These are phyloP conservation scores for Annulohypoxylon truncatum DNA, from an alignment of 2,329 filamentous ascomycete genomes.

Conservation along the genomic window DNA sequence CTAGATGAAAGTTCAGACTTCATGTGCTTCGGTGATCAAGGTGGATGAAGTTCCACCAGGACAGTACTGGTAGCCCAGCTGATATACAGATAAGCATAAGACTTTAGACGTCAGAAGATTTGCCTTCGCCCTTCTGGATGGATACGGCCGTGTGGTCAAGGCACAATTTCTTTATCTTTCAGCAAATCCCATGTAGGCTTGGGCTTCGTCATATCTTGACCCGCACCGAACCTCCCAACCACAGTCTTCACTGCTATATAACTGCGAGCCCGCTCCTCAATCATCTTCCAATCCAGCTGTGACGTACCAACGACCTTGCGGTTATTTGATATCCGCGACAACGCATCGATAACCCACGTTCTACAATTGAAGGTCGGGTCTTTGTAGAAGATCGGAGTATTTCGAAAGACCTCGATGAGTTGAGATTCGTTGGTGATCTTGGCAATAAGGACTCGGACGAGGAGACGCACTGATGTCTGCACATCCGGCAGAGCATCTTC, in stretches of 20 bases:
- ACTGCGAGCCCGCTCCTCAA: slow-evolving; percentile 50
- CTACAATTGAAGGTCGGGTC: slow-evolving; percentile 55
- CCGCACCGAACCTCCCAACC: slow-evolving; percentile 36
- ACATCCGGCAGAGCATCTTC: slow-evolving; percentile 36
- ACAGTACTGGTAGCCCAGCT: background rate
- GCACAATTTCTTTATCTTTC: slow-evolving; percentile 41
- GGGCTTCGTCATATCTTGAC: slow-evolving; percentile 29
- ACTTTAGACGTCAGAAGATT: background rate
- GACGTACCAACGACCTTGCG: slow-evolving; percentile 54
- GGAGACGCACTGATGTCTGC: slow-evolving; percentile 45
- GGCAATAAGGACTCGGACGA: slow-evolving; percentile 54
- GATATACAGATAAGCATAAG: background rate
- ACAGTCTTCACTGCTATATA: slow-evolving; percentile 53
- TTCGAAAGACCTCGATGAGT: slow-evolving; percentile 50
- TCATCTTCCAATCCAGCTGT: slow-evolving; percentile 52
- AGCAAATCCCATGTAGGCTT: slow-evolving; percentile 51
- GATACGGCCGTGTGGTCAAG: slow-evolving; percentile 18
- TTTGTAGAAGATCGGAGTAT: slow-evolving; percentile 49
- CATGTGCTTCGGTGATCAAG: background rate
- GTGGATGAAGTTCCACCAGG: background rate
- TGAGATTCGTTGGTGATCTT: slow-evolving; percentile 53
- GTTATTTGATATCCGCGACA: slow-evolving; percentile 51
- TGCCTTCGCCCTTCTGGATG: background rate
- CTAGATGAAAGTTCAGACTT: background rate
- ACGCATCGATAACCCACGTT: slow-evolving; percentile 53